Evolutionary conservation across 225 moss, liverwort and hornwort genomes (phyloP).

Genomic region (Rhytidiadelphus loreus): DNA sequence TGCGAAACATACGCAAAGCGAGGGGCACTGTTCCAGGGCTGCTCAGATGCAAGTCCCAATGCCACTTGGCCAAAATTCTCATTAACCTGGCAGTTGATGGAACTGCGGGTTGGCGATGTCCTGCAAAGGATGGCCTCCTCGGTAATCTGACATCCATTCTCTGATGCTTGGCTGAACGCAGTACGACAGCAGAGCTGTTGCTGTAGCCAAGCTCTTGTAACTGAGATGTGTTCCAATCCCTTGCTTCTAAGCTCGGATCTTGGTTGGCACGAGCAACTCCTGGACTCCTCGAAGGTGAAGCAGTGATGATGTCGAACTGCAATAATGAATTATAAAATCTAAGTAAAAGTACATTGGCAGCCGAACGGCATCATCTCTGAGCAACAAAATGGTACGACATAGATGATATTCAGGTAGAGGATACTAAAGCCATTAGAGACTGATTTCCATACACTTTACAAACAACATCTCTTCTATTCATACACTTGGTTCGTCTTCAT

Average conservation of each 20-base stretch:
- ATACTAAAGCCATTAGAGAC: background rate
- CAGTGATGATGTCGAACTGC: slow-evolving; percentile 19
- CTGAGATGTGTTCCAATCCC: background rate
- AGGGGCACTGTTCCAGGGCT: slow-evolving; percentile 43
- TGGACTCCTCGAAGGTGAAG: background rate
- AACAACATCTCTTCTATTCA: background rate
- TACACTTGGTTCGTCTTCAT: background rate
- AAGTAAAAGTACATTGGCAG: background rate
- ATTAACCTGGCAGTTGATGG: slow-evolving; percentile 15
- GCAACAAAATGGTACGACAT: background rate
- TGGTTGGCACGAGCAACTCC: background rate
- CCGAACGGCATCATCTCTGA: background rate
- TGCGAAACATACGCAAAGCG: slow-evolving; percentile 31
- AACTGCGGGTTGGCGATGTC: background rate
- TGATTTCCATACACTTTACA: background rate
- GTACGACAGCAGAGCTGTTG: background rate
- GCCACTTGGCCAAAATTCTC: slow-evolving; percentile 45
- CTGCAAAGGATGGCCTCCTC: background rate
- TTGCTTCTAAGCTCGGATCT: slow-evolving; percentile 1
- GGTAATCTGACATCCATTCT: slow-evolving; percentile 13
- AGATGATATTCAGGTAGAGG: background rate
- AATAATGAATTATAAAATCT: slow-evolving; percentile 1
- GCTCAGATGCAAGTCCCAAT: slow-evolving; percentile 52
- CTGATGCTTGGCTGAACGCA: slow-evolving; percentile 14
- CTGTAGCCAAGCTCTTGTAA: background rate